phyloP scores from a whole-genome alignment of 2,329 filamentous ascomycete species.

The Diaporthe citri region DNA sequence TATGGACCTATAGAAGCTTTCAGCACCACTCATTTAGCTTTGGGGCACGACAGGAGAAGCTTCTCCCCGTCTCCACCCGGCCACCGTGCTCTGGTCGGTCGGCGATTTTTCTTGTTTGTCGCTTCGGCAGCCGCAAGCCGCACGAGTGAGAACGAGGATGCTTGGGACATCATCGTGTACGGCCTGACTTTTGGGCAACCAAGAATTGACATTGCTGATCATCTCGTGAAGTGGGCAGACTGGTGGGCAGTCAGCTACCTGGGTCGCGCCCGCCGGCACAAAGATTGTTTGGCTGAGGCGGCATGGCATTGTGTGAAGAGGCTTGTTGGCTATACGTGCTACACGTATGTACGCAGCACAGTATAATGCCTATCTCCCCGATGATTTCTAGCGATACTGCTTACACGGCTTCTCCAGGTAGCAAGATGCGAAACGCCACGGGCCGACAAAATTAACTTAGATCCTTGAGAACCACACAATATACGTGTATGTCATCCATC shows the following conservation, averaged over 20 bases:
- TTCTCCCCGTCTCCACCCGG: neutral
- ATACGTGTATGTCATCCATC: neutral
- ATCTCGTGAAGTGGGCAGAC: neutral
- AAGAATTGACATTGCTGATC: neutral
- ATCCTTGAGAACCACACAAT: neutral
- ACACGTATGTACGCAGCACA: neutral
- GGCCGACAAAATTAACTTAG: neutral
- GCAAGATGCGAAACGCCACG: constrained; percentile 1
- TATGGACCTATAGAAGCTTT: neutral
- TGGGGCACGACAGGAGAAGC: constrained; percentile 13
- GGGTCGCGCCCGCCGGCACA: neutral
- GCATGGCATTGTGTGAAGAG: neutral
- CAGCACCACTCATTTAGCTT: constrained; percentile 8
- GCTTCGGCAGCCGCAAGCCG: neutral
- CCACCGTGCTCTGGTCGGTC: neutral
- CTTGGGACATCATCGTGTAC: too few relatives aligned
- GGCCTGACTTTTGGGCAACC: neutral
- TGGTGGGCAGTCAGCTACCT: neutral
- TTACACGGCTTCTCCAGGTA: neutral
- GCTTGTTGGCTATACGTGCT: neutral
- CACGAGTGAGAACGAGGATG: neutral
- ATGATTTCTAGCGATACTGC: neutral
- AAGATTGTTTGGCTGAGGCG: neutral
- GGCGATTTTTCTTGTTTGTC: neutral
- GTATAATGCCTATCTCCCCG: neutral